Conservation (phyloP, 495 filamentous ascomycete species). For the Neurospora sp. region DNA sequence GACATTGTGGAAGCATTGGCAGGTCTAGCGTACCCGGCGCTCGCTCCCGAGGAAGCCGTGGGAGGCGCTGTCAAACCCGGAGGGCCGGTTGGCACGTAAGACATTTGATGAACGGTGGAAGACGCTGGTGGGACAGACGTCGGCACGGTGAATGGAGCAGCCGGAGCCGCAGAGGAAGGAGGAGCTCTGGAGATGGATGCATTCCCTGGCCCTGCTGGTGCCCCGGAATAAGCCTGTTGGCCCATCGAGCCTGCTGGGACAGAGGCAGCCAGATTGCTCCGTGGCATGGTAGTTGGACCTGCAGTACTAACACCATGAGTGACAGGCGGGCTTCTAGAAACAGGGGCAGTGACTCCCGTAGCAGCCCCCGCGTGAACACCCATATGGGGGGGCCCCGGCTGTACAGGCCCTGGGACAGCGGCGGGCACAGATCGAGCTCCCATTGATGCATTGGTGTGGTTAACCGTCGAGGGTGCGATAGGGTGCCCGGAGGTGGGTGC, state of each 20-base stretch:
- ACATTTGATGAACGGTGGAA: not conserved
- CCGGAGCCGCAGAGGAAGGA: not conserved
- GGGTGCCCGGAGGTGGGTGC: not conserved
- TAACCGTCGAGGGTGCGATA: not conserved
- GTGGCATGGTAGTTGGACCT: not conserved
- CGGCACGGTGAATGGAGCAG: not conserved
- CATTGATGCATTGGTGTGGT: not conserved
- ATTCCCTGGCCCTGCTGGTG: not conserved
- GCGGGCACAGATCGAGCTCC: not conserved
- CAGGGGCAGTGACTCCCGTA: not conserved
- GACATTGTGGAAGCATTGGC: not conserved
- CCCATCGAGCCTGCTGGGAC: not conserved
- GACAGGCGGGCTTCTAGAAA: not conserved
- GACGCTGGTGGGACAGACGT: not conserved
- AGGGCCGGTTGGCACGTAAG: not conserved
- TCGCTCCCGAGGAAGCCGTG: not conserved
- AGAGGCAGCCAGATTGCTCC: not conserved
- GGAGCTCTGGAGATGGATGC: not conserved
- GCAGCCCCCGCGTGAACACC: not conserved
- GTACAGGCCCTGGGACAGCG: not conserved
- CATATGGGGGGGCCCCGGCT: not conserved
- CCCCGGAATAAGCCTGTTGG: not conserved
- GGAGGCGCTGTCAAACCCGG: not conserved
- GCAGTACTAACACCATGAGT: not conserved
- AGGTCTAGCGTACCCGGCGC: not conserved